A percentile compares a stretch with the other conserved stretches of the same genome.
Evolutionary conservation across 805 yeast genomes (phyloP).

Genomic region (Zygosaccharomyces lentus): DNA sequence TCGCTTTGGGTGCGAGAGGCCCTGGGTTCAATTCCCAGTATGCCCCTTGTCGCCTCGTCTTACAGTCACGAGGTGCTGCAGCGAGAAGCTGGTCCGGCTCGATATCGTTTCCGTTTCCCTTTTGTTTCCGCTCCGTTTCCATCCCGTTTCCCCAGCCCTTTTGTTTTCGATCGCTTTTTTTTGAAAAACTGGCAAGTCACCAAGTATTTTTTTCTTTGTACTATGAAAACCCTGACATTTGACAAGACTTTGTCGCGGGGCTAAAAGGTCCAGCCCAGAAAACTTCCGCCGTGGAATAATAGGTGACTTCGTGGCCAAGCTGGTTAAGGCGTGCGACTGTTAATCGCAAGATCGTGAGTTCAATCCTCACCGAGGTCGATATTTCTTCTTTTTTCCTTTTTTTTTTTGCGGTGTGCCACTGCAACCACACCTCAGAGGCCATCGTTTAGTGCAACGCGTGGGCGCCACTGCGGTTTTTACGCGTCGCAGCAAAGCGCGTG

Average conservation of each 20-base stretch:
- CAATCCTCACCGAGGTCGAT: conserved; percentile 52
- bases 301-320: conserved; percentile 48
- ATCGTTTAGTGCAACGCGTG: background rate
- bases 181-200: background rate
- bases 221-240: conserved; percentile 2
- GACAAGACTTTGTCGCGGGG: background rate
- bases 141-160: background rate
- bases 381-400: conserved; percentile 17
- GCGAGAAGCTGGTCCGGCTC: too few species aligned
- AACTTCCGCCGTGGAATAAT: background rate
- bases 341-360: conserved; percentile 57
- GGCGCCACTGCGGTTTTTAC: background rate
- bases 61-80: too few species aligned
- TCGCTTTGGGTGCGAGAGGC: conserved; percentile 47
- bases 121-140: background rate
- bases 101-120: background rate
- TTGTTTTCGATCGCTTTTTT: background rate
- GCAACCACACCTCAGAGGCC: too few species aligned
- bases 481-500: background rate
- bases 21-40: conserved; percentile 54
- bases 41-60: too few species aligned
- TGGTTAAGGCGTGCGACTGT: conserved; percentile 56
- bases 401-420: background rate
- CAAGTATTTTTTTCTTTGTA: conserved; percentile 1
- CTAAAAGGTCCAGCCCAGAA: background rate